Percentiles rank a stretch among this genome's conserved stretches.
These are phyloP conservation scores for Helenozyma baotianmanensis DNA, from an alignment of 805 yeast species.

Conservation along the genomic window DNA sequence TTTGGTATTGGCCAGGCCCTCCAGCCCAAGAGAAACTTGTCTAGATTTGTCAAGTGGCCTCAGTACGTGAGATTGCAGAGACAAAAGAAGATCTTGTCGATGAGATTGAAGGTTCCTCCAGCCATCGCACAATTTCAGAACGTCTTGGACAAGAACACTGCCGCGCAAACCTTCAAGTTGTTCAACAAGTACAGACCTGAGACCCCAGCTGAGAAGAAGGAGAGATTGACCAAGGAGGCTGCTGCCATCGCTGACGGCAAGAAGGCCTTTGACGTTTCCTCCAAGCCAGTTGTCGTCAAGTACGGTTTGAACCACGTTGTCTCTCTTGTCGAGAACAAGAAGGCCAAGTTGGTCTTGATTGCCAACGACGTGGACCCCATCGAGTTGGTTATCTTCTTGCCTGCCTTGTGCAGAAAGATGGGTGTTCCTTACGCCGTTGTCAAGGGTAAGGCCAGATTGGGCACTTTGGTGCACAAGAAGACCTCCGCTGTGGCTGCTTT, in stretches of 20 bases:
- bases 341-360: slow-evolving; percentile 93
- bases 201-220: slow-evolving; percentile 96
- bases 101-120: slow-evolving; percentile 99
- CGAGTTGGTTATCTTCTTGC: slow-evolving; percentile 94
- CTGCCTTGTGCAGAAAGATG: slow-evolving; percentile 99
- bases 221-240: slow-evolving; percentile 97
- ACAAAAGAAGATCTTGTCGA: slow-evolving; percentile 92
- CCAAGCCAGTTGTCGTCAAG: slow-evolving; percentile 95
- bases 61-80: slow-evolving; percentile 97
- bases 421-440: slow-evolving; percentile 98
- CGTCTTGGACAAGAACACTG: slow-evolving; percentile 98
- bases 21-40: slow-evolving; percentile 94
- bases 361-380: slow-evolving; percentile 99
- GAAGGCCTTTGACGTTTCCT: slow-evolving; percentile 92
- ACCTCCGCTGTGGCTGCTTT: slow-evolving; percentile 96
- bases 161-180: slow-evolving; percentile 93
- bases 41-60: slow-evolving; percentile 99
- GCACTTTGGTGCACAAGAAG: slow-evolving; percentile 95
- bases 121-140: slow-evolving; percentile 94
- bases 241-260: slow-evolving; percentile 98
- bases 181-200: slow-evolving; percentile 99
- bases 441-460: slow-evolving; percentile 98
- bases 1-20: slow-evolving; percentile 95
- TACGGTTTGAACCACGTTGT: slow-evolving; percentile 99
- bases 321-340: slow-evolving; percentile 95